Percentiles rank a stretch among this genome's conserved stretches.
Conservation (phyloP, 169 alveolate species). For the Plasmodium gaboni region DNA sequence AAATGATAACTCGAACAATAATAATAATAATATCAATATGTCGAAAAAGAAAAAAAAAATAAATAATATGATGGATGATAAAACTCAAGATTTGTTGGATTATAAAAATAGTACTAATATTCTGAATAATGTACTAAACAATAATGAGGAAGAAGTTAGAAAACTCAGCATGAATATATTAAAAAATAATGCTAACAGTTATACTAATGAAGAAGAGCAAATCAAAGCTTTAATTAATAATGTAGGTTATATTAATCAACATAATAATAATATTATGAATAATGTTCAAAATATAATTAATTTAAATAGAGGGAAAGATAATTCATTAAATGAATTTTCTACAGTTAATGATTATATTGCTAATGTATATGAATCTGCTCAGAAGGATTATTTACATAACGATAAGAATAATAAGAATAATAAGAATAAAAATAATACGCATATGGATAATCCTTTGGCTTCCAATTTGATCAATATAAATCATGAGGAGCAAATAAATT, state of each 20-base stretch:
- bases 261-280: too few species aligned
- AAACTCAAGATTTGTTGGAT: neutral
- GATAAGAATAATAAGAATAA: neutral
- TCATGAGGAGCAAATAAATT: neutral
- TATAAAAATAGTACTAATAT: conserved; percentile 3
- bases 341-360: neutral
- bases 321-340: neutral
- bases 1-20: neutral
- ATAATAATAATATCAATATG: neutral
- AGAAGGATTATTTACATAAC: neutral
- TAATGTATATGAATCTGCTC: conserved; percentile 7
- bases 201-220: neutral
- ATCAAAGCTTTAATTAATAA: neutral
- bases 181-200: neutral
- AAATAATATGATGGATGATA: neutral
- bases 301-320: neutral
- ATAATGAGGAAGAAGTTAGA: too few species aligned
- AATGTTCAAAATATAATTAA: neutral
- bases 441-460: neutral
- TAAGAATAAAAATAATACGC: conserved; percentile 15
- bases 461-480: conserved; percentile 30
- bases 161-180: conserved; percentile 1
- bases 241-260: neutral
- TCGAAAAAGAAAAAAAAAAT: neutral
- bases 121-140: too few species aligned